Evolutionary conservation across 208 protist genomes (phyloP), one percentile per base, ranked within the genome.

Genomic region (Trypanosoma theileri): DNA sequence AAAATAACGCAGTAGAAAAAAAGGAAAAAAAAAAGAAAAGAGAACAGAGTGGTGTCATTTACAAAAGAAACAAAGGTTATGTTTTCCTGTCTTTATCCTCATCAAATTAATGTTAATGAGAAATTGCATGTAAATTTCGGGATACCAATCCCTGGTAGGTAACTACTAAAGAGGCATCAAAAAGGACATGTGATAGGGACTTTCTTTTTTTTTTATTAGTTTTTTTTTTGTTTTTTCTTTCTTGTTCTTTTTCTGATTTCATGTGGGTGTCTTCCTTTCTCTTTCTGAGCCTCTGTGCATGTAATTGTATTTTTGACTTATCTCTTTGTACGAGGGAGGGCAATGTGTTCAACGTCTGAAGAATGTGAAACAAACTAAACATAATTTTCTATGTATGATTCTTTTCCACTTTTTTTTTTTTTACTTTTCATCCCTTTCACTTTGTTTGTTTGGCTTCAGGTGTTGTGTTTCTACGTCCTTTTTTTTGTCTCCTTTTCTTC

Each of bases 21-120:
- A 52, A 71, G 71, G 64, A 46, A 50, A 17, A 52, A 55, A 71
- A 50, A 56, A 79, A 63, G 59, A 70, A 70, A 55, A 28, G 41
- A 35, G 17, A 60, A 55, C 22, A 35, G 6, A 4, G 21, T 55
- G 28, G 6, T 35, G 6, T 1, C 28, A 35, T 35, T 35, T 35
- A 8, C 28, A 6, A 35, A 35, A 1, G 28, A 35, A 35, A 35
- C 1, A 22, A 31, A 59, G 19, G 14, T 26, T 56, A 13, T 19
- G 21, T 24, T 67, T 50, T 65, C 10, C 11, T n/a, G 10, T 19
- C 10, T 48, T 11, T 61, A 12, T 24, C 10, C 9, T 4, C 11
- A 65, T 13, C 40, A 46, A 35, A 35, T 35, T 6, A 35, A 35
- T 8, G 28, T 35, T 35, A 35, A 35, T 35, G 28, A 8, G 6